These are phyloP conservation scores for Pyrus hybrid DNA, from an alignment of 331 rosid species.

Conservation along the genomic window DNA sequence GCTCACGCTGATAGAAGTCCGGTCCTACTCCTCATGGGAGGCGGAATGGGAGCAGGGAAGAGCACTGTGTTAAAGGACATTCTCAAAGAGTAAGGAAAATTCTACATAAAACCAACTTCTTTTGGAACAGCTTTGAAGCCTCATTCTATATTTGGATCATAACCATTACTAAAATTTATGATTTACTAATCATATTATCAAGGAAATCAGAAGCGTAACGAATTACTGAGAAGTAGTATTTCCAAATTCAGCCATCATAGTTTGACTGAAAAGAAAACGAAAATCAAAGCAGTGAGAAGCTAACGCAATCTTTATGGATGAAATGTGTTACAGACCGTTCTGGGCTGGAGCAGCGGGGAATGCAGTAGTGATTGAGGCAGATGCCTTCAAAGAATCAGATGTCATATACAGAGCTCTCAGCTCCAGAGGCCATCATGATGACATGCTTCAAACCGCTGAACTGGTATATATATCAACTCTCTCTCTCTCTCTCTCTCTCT, in stretches of 20 bases:
- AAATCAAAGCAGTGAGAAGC: background rate
- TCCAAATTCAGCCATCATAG: too few relatives aligned
- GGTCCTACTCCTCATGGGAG: slow-evolving; percentile 94
- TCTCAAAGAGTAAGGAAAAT: slow-evolving; percentile 69
- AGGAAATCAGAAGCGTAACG: background rate
- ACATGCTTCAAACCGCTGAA: slow-evolving; percentile 93
- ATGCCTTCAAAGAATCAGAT: slow-evolving; percentile 95
- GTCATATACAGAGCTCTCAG: slow-evolving; percentile 88
- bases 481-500: background rate
- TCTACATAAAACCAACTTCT: background rate
- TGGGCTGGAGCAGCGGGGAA: slow-evolving; percentile 86
- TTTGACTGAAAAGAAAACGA: too few relatives aligned
- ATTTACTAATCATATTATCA: background rate
- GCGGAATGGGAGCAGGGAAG: slow-evolving; percentile 99
- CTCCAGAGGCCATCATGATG: slow-evolving; percentile 83
- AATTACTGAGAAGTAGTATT: background rate
- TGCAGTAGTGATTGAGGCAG: slow-evolving; percentile 90
- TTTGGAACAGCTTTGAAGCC: too few relatives aligned
- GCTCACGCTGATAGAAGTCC: slow-evolving; percentile 94
- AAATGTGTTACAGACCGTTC: slow-evolving; percentile 59
- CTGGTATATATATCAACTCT: slow-evolving; percentile 40
- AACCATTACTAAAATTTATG: too few relatives aligned
- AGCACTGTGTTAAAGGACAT: slow-evolving; percentile 92
- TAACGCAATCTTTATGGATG: background rate
- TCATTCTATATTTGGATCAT: background rate